Evolutionary conservation across 371 early-diverging fungal species (phyloP), one percentile per base, ranked within the genome.

Genomic region (Mucor saturninus): DNA sequence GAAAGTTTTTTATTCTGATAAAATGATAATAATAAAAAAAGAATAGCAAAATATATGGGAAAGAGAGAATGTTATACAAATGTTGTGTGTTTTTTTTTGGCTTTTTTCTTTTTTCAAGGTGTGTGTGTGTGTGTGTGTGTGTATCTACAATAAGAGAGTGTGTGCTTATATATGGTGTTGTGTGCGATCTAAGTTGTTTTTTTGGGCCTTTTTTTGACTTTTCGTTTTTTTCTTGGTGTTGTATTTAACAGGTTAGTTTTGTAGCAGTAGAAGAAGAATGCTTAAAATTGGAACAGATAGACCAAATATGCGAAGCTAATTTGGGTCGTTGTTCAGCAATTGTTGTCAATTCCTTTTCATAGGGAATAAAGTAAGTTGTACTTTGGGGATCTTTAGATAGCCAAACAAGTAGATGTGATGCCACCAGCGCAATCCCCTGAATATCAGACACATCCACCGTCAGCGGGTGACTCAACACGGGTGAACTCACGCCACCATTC

Each of bases 371-470:
- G 56, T 85, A 69, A 28, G 74, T 71, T 10, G 80, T 76, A 61
- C 83, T 82, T 39, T 72, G 72, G 14, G 80, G 79, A 48, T 83
- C 74, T 49, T 87, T 75, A 28, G 90, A 87, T 5, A 93, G 70
- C 60, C 90, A 89, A 38, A 87, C 67, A 42, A 93, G 69, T 14
- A 91, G 73, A 64, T 89, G 75, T 21, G 88, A 74, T 4, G 90
- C 86, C 2, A 88, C 88, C 55, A 93, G 69, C 0, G 91, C 89
- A 56, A 88, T 84, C 32, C 93, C 91, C 29, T 72, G 76, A 49
- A 86, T 61, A 28, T 61, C 57, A 10, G 60, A 60, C 9, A 40
- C 15, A 31, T 52, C 61, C 15, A 43, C 43, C 31, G 38, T 50
- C 26, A 31, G 37, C 13, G 57, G 45, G 5, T 57, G 57, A 2